A percentile compares a stretch with the other conserved stretches of the same genome.
Evolutionary conservation across 1,284 basidiomycete genomes (phyloP).

Genomic region (Flammula alnicola): DNA sequence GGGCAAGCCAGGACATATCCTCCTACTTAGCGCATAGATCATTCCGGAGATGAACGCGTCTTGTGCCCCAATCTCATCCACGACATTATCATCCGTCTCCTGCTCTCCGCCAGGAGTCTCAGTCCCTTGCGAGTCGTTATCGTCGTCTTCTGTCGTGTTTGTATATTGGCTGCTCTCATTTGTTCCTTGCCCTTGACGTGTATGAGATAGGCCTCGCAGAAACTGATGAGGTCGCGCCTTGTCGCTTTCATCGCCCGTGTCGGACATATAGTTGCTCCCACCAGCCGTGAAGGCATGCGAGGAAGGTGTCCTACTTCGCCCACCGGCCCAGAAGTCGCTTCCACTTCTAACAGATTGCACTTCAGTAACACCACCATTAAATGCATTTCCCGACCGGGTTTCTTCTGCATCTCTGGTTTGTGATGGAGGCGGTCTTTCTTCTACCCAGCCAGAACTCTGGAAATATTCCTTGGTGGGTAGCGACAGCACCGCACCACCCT

Average conservation of each 20-base stretch:
- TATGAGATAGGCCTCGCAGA: conserved; percentile 30
- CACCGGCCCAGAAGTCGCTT: conserved; percentile 75
- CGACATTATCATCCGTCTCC: conserved; percentile 41
- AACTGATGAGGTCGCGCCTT: conserved; percentile 23
- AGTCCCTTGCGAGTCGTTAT: conserved; percentile 62
- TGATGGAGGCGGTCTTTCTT: conserved; percentile 37
- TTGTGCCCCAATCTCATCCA: conserved; percentile 76
- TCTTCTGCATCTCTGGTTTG: conserved; percentile 19
- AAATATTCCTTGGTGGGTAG: conserved; percentile 83
- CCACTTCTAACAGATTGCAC: conserved; percentile 68
- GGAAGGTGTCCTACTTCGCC: conserved; percentile 56
- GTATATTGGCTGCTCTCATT: conserved; percentile 29
- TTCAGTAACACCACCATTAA: conserved; percentile 33
- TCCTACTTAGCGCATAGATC: conserved; percentile 74
- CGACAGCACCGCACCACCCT: conserved; percentile 79
- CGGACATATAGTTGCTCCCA: conserved; percentile 38
- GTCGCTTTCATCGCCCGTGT: conserved; percentile 33
- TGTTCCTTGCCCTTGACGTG: conserved; percentile 28
- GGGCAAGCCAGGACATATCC: conserved; percentile 68
- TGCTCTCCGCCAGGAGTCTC: conserved; percentile 48
- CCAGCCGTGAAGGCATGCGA: conserved; percentile 59
- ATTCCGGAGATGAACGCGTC: conserved; percentile 82
- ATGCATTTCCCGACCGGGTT: conserved; percentile 22
- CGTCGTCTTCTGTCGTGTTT: conserved; percentile 40
- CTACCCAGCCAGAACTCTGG: conserved; percentile 78